phyloP scores from a whole-genome alignment of 768 basidiomycete genomes.

The Phylloporus rhodoxanthus region DNA sequence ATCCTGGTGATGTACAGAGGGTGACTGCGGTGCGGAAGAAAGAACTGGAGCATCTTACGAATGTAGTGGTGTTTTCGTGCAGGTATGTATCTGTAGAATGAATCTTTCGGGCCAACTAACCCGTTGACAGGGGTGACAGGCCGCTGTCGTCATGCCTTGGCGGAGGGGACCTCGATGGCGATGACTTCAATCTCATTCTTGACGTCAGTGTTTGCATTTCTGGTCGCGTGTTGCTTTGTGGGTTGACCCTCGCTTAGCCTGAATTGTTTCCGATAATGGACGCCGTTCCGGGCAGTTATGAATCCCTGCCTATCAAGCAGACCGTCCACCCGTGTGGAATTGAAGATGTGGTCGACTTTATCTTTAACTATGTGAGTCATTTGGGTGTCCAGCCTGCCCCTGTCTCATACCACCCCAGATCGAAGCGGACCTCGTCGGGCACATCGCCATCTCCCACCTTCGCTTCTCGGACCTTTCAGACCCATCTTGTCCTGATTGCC shows the following conservation, averaged over 20 bases:
- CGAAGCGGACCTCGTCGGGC: constrained; percentile 36
- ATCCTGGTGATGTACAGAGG: constrained; percentile 43
- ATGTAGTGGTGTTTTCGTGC: constrained; percentile 49
- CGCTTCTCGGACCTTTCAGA: constrained; percentile 38
- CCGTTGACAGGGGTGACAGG: constrained; percentile 34
- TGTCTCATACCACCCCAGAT: constrained; percentile 19
- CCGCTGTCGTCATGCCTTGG: constrained; percentile 44
- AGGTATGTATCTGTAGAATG: constrained; percentile 26
- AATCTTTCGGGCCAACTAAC: constrained; percentile 1
- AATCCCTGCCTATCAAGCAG: constrained; percentile 30
- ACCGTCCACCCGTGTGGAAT: constrained; percentile 33
- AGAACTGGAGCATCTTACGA: constrained; percentile 37
- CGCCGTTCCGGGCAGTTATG: constrained; percentile 36
- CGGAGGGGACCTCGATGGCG: constrained; percentile 51
- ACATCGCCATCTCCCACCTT: constrained; percentile 40
- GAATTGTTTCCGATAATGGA: constrained; percentile 25
- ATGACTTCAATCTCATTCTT: constrained; percentile 45
- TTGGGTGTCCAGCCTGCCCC: neutral
- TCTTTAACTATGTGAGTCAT: constrained; percentile 41
- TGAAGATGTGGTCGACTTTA: constrained; percentile 42
- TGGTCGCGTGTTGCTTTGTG: constrained; percentile 5
- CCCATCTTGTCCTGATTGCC: constrained; percentile 33
- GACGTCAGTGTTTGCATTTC: constrained; percentile 28
- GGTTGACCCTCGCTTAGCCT: constrained; percentile 18
- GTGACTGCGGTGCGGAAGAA: constrained; percentile 38